phyloP scores from a whole-genome alignment of 352 stramenopile species.

The Phytophthora gonapodyides region DNA sequence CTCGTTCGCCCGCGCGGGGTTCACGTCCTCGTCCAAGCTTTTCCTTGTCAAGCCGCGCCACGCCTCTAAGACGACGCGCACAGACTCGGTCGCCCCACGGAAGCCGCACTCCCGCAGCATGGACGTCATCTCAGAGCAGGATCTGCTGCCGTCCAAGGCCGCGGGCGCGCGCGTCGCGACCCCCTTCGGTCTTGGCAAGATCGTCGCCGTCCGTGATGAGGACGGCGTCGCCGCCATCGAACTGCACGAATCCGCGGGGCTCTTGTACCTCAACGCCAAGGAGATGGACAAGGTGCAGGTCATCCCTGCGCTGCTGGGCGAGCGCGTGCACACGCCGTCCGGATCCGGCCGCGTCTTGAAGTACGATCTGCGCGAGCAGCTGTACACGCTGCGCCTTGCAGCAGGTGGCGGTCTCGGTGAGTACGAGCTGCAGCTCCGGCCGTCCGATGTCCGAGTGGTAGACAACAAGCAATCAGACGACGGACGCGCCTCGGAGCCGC shows the following conservation, averaged over 20 bases:
- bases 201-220: slow-evolving; percentile 50
- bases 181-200: slow-evolving; percentile 65
- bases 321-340: slow-evolving; percentile 62
- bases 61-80: slow-evolving; percentile 9
- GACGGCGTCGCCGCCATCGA: slow-evolving; percentile 60
- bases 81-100: slow-evolving; percentile 5
- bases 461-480: slow-evolving; percentile 15
- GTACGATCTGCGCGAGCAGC: slow-evolving; percentile 53
- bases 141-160: slow-evolving; percentile 39
- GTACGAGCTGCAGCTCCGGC: slow-evolving; percentile 44
- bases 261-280: slow-evolving; percentile 30
- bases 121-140: slow-evolving; percentile 48
- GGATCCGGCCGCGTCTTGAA: slow-evolving; percentile 59
- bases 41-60: slow-evolving; percentile 45
- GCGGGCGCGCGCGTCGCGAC: slow-evolving; percentile 60
- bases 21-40: slow-evolving; percentile 50
- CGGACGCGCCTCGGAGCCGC: slow-evolving; percentile 25
- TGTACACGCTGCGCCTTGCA: slow-evolving; percentile 55
- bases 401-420: slow-evolving; percentile 36
- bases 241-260: slow-evolving; percentile 40
- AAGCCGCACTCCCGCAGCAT: slow-evolving; percentile 45
- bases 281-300: slow-evolving; percentile 56
- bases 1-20: slow-evolving; percentile 58
- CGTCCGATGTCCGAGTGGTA: slow-evolving; percentile 47
- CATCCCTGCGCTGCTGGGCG: slow-evolving; percentile 58